phyloP scores from a whole-genome alignment of 1,284 basidiomycete genomes.

The Thecaphora thlaspeos region DNA sequence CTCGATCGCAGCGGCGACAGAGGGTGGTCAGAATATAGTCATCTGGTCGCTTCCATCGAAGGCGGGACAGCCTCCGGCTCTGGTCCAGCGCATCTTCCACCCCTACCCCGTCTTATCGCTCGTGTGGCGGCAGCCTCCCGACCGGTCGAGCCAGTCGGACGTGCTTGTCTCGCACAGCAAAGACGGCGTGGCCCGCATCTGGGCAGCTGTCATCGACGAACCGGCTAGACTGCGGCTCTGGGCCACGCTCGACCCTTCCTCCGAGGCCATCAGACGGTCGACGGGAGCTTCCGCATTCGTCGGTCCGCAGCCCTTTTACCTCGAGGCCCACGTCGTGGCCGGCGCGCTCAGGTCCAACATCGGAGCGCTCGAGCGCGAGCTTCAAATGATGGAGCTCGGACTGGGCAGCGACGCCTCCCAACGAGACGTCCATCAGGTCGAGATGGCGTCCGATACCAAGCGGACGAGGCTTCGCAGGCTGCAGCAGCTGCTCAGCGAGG shows the following conservation, averaged over 20 bases:
- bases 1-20: constrained; percentile 28
- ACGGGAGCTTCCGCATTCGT: no score
- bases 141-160: constrained; percentile 27
- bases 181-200: constrained; percentile 38
- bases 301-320: constrained; percentile 11
- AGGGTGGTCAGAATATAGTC: constrained; percentile 21
- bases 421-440: constrained; percentile 12
- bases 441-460: constrained; percentile 28
- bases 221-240: constrained; percentile 38
- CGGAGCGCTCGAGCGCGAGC: constrained; percentile 28
- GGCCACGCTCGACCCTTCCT: constrained; percentile 19
- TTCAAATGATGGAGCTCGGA: constrained; percentile 39
- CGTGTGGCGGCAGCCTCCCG: constrained; percentile 25
- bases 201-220: constrained; percentile 46
- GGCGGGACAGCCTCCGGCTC: constrained; percentile 8
- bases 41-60: constrained; percentile 29
- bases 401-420: constrained; percentile 7
- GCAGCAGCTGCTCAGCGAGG: constrained; percentile 38
- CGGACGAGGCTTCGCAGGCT: constrained; percentile 28
- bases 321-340: constrained; percentile 23
- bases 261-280: background rate
- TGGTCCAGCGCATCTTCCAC: constrained; percentile 30
- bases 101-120: constrained; percentile 16
- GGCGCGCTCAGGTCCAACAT: constrained; percentile 29
- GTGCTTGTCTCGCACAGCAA: constrained; percentile 29